A percentile compares a stretch with the other conserved stretches of the same genome.
Conservation (phyloP, 2,329 filamentous ascomycete species). For the Orbilia ellipsospora region DNA sequence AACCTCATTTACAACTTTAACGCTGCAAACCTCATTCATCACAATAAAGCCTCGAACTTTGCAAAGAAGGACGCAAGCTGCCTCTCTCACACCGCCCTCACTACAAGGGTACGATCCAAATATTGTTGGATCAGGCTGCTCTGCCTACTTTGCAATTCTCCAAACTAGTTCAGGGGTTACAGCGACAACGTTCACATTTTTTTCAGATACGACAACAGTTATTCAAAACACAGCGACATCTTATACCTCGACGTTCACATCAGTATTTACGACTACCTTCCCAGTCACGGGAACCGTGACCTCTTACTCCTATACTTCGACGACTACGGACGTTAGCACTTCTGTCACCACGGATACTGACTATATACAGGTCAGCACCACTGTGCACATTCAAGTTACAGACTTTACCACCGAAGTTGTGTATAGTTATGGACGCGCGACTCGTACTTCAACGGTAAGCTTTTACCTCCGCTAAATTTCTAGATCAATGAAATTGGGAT, state of each 20-base stretch:
- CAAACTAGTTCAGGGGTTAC: slow-evolving; percentile 6
- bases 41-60: not conserved
- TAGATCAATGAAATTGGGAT: too few relatives aligned
- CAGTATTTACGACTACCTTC: not conserved
- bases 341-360: not conserved
- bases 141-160: slow-evolving; percentile 11
- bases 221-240: not conserved
- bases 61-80: slow-evolving; percentile 10
- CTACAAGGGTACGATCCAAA: slow-evolving; percentile 11
- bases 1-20: not conserved
- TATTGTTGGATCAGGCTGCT: slow-evolving; percentile 29
- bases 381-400: not conserved
- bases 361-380: not conserved
- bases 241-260: slow-evolving; percentile 20
- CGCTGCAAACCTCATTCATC: not conserved
- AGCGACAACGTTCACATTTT: slow-evolving; percentile 17
- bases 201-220: slow-evolving; percentile 13
- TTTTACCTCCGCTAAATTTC: not conserved
- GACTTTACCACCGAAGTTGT: slow-evolving; percentile 1
- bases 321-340: not conserved
- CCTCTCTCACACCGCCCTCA: slow-evolving; percentile 12
- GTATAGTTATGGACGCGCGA: not conserved
- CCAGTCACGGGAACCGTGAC: slow-evolving; percentile 15
- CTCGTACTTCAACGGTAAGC: slow-evolving; percentile 10
- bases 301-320: slow-evolving; percentile 16